These are phyloP conservation scores for Pleurotus tuoliensis DNA, from an alignment of 768 basidiomycete genomes.

Conservation along the genomic window DNA sequence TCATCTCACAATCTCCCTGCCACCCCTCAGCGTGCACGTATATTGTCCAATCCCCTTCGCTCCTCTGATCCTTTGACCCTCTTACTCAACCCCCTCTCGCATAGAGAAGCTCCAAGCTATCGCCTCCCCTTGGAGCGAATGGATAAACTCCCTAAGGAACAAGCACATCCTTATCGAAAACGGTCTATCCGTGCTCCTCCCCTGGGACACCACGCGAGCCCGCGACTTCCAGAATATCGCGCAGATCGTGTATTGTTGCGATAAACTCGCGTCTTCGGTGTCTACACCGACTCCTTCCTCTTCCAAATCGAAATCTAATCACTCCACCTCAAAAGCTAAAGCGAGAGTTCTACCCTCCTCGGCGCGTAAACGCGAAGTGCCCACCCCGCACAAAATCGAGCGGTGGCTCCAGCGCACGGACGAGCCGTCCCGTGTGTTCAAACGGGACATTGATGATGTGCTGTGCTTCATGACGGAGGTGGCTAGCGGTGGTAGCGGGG, in stretches of 20 bases:
- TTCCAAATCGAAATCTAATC: no score
- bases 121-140: slow-evolving; percentile 63
- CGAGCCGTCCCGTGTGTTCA: slow-evolving; percentile 44
- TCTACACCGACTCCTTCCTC: no score
- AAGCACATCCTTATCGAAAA: slow-evolving; percentile 52
- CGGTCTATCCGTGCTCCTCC: slow-evolving; percentile 56
- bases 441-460: slow-evolving; percentile 48
- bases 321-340: no score
- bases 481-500: slow-evolving; percentile 28
- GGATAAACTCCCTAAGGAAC: slow-evolving; percentile 57
- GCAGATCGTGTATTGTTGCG: slow-evolving; percentile 65
- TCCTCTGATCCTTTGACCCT: no score
- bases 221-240: slow-evolving; percentile 75
- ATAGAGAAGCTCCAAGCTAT: slow-evolving; percentile 83
- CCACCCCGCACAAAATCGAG: slow-evolving; percentile 55
- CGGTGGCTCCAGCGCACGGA: slow-evolving; percentile 42
- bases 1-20: neutral
- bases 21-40: no score
- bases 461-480: slow-evolving; percentile 54
- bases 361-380: slow-evolving; percentile 27
- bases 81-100: neutral
- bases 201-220: slow-evolving; percentile 67
- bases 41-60: no score
- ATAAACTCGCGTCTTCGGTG: slow-evolving; percentile 36
- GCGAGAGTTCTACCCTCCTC: no score